Evolutionary conservation across 2,329 filamentous ascomycete species (phyloP).

Genomic region (Huntiella omanensis): DNA sequence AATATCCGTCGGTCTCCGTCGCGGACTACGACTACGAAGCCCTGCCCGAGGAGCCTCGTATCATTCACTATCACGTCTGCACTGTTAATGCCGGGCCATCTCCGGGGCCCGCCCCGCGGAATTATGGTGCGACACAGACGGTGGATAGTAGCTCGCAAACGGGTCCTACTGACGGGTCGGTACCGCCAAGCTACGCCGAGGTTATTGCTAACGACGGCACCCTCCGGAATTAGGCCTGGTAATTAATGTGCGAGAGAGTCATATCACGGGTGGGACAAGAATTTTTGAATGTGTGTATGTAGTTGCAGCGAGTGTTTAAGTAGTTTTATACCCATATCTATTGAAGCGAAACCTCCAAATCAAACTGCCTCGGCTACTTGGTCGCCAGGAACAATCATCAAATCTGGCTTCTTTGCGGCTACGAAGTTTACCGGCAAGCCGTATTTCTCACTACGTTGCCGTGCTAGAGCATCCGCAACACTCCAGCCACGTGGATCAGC

Average conservation of each 20-base stretch:
- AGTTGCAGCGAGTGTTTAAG: too few species aligned
- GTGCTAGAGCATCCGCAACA: too few species aligned
- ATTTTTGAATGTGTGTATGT: too few species aligned
- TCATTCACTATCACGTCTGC: constrained; percentile 21
- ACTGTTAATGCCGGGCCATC: constrained; percentile 26
- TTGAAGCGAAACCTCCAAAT: too few species aligned
- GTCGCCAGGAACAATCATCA: constrained; percentile 1
- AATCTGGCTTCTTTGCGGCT: neutral
- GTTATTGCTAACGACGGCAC: constrained; percentile 83
- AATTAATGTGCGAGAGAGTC: neutral
- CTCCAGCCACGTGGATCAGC: too few species aligned
- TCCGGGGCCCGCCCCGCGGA: constrained; percentile 15
- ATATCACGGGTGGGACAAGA: too few species aligned
- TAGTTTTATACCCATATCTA: too few species aligned
- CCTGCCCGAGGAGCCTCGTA: constrained; percentile 24
- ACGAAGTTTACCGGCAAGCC: too few species aligned
- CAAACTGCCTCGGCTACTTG: neutral
- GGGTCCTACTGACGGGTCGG: constrained; percentile 23
- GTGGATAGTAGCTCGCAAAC: constrained; percentile 24
- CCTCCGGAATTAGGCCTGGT: constrained; percentile 37
- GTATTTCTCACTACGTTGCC: too few species aligned
- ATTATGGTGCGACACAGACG: constrained; percentile 18
- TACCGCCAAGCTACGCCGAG: constrained; percentile 76
- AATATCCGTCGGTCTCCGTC: constrained; percentile 53
- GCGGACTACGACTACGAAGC: constrained; percentile 47